phyloP scores from a whole-genome alignment of 2,329 filamentous ascomycete genomes.

The Gaeumannomyces tritici region DNA sequence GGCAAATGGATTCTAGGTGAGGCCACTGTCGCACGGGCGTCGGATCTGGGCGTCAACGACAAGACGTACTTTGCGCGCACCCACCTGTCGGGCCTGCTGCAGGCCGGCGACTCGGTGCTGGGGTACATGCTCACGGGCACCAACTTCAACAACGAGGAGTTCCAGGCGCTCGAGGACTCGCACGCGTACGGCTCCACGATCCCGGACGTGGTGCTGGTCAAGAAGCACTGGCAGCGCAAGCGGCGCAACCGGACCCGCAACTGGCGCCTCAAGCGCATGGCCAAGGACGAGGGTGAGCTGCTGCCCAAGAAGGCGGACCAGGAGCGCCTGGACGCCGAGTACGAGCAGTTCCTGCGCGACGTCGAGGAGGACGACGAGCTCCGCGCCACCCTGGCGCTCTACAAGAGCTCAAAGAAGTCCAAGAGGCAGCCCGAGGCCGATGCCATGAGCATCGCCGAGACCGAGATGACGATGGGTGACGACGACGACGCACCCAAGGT shows the following conservation, averaged over 20 bases:
- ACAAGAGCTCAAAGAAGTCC: conserved; percentile 56
- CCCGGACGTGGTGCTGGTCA: conserved; percentile 89
- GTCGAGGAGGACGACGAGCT: conserved; percentile 93
- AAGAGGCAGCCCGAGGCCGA: conserved; percentile 41
- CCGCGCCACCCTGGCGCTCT: conserved; percentile 73
- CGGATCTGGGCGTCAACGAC: conserved; percentile 80
- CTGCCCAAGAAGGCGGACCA: conserved; percentile 80
- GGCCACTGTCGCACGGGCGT: conserved; percentile 76
- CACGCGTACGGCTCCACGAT: conserved; percentile 68
- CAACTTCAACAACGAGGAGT: conserved; percentile 86
- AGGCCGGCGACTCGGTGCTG: conserved; percentile 84
- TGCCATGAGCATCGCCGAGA: conserved; percentile 57
- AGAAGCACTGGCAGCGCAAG: conserved; percentile 83
- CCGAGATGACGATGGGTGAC: conserved; percentile 36
- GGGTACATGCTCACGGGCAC: conserved; percentile 86
- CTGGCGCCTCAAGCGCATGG: conserved; percentile 95
- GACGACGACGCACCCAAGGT: conserved; percentile 62
- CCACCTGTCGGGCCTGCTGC: conserved; percentile 76
- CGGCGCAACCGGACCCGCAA: conserved; percentile 75
- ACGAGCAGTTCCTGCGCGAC: conserved; percentile 93
- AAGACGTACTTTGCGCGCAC: conserved; percentile 83
- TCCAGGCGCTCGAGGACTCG: conserved; percentile 72
- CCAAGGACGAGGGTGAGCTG: conserved; percentile 78
- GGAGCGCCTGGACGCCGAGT: conserved; percentile 82
- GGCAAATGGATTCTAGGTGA: conserved; percentile 82